A percentile compares a stretch with the other conserved stretches of the same genome.
Conservation (phyloP, 768 basidiomycete genomes). For the Podaxis sp. region DNA sequence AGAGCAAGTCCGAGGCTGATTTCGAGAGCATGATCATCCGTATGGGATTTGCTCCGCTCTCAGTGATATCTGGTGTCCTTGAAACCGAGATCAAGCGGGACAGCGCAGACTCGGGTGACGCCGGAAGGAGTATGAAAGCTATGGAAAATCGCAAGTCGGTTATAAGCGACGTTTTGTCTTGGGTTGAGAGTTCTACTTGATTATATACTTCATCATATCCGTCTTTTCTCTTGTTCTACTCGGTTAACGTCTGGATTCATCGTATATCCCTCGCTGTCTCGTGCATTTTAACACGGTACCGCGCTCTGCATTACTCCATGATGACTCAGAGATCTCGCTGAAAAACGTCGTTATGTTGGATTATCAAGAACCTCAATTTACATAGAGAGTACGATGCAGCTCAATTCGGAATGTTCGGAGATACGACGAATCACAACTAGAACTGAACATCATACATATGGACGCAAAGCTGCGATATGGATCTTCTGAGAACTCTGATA, state of each 20-base stretch:
- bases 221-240: neutral
- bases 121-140: neutral
- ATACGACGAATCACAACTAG: too few species aligned
- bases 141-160: conserved; percentile 1
- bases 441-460: too few species aligned
- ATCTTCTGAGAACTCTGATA: too few species aligned
- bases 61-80: too few species aligned
- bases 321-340: too few species aligned
- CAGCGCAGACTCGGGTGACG: neutral
- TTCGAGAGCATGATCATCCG: conserved; percentile 1
- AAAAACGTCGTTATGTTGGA: too few species aligned
- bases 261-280: neutral
- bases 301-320: too few species aligned
- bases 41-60: conserved; percentile 3
- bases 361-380: too few species aligned
- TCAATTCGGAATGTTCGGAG: too few species aligned
- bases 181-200: conserved; percentile 11
- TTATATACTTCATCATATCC: neutral
- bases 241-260: neutral
- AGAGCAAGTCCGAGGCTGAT: neutral
- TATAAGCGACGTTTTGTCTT: conserved; percentile 7
- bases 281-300: too few species aligned
- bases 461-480: too few species aligned
- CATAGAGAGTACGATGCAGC: too few species aligned
- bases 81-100: neutral